phyloP scores from a whole-genome alignment of 2,329 filamentous ascomycete species.

The Fusarium praegraminearum region DNA sequence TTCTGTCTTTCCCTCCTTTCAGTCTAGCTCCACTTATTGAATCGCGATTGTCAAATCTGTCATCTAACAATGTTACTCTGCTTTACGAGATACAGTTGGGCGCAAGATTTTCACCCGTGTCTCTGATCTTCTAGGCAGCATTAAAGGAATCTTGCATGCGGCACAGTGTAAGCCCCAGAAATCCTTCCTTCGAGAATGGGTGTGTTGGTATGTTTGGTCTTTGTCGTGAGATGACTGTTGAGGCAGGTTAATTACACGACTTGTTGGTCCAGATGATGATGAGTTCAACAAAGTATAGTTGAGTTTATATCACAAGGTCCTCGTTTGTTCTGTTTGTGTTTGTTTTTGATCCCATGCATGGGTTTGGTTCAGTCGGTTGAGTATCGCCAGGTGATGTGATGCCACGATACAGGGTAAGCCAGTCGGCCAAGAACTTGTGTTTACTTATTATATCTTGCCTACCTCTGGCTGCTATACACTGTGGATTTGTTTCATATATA shows the following conservation, averaged over 20 bases:
- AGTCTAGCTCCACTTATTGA: not conserved
- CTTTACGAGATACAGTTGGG: not conserved
- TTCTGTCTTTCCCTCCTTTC: not conserved
- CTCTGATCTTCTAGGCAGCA: not conserved
- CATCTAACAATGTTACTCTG: not conserved
- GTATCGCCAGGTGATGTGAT: not conserved
- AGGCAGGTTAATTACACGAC: not conserved
- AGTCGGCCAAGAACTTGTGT: not conserved
- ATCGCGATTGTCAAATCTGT: constrained; percentile 2
- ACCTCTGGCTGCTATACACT: not conserved
- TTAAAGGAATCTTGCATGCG: not conserved
- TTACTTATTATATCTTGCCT: not conserved
- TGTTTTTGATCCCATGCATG: not conserved
- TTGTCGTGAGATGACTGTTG: not conserved
- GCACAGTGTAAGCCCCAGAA: not conserved
- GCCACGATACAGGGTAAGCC: not conserved
- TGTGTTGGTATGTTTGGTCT: not conserved
- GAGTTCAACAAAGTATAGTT: not conserved
- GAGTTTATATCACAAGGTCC: not conserved
- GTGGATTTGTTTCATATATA: not conserved
- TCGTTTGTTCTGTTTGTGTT: not conserved
- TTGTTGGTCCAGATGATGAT: not conserved
- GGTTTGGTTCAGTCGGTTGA: not conserved
- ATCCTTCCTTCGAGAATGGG: not conserved
- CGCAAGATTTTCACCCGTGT: not conserved